Conservation (phyloP, 1,139 yeast genomes). For the Zygoascus meyerae region DNA sequence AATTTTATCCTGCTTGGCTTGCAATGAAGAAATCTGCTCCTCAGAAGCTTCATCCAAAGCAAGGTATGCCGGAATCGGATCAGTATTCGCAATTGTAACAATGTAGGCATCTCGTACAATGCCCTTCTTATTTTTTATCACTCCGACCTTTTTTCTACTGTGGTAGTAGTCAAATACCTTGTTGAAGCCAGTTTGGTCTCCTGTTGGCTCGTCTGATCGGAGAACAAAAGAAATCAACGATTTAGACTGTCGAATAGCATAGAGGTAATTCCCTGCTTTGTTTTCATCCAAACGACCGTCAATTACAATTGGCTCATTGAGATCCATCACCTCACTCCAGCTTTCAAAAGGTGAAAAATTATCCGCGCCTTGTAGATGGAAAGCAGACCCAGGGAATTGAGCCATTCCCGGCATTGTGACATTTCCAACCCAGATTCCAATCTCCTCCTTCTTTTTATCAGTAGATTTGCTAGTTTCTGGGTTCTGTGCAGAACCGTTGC, state of each 20-base stretch:
- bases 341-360: conserved; percentile 20
- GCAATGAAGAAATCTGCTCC: conserved; percentile 12
- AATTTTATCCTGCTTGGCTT: conserved; percentile 10
- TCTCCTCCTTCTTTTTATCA: neutral
- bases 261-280: conserved; percentile 54
- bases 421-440: conserved; percentile 49
- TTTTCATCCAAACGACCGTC: conserved; percentile 57
- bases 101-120: conserved; percentile 64
- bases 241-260: conserved; percentile 44
- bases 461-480: neutral
- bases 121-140: conserved; percentile 44
- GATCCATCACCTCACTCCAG: conserved; percentile 31
- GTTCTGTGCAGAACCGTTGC: conserved; percentile 14
- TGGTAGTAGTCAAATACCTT: conserved; percentile 51
- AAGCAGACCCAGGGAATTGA: conserved; percentile 42
- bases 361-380: conserved; percentile 41
- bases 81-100: conserved; percentile 38
- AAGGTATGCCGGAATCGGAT: conserved; percentile 27
- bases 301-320: conserved; percentile 40
- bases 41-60: conserved; percentile 17
- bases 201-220: conserved; percentile 19
- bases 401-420: conserved; percentile 53
- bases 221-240: conserved; percentile 44
- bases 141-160: conserved; percentile 53
- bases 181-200: conserved; percentile 30